Percentiles rank a stretch among this genome's conserved stretches.
These are phyloP conservation scores for Eucalyptus tenuipes DNA, from an alignment of 345 rosid genomes.

Conservation along the genomic window DNA sequence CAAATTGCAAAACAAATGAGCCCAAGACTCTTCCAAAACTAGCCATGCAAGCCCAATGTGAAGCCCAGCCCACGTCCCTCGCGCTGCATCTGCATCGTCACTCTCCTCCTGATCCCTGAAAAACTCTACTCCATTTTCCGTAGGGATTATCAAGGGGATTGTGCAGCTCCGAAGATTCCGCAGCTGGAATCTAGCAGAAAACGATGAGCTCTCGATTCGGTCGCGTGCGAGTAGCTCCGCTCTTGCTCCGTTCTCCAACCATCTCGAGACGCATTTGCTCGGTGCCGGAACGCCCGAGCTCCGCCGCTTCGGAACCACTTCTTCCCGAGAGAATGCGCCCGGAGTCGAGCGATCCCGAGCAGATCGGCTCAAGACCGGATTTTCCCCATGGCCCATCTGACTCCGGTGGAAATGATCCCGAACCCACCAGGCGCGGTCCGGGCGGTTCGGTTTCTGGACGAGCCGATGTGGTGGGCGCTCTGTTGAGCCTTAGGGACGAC, in stretches of 20 bases:
- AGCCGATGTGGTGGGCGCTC: constrained; percentile 20
- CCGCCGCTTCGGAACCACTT: not conserved
- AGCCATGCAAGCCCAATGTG: not conserved
- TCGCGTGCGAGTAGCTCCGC: constrained; percentile 3
- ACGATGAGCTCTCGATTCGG: constrained; percentile 14
- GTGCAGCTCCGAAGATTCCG: not conserved
- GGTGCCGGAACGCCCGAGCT: constrained; percentile 5
- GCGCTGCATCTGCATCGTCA: not conserved
- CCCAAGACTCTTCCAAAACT: not conserved
- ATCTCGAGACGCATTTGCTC: constrained; percentile 25
- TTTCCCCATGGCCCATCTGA: not conserved
- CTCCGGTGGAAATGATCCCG: not conserved
- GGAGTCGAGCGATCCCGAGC: not conserved
- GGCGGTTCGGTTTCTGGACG: not conserved
- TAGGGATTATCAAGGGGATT: not conserved
- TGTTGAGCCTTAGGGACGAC: constrained; percentile 20
- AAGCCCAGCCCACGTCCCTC: not conserved
- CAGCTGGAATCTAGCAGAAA: not conserved
- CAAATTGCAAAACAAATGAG: not conserved
- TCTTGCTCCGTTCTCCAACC: constrained; percentile 3
- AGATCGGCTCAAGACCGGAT: not conserved
- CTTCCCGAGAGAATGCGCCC: not conserved
- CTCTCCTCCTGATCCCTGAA: not conserved
- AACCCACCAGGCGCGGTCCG: not conserved
- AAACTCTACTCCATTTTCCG: not conserved